phyloP scores from a whole-genome alignment of 257 asterid species.

The Misopates orontium region DNA sequence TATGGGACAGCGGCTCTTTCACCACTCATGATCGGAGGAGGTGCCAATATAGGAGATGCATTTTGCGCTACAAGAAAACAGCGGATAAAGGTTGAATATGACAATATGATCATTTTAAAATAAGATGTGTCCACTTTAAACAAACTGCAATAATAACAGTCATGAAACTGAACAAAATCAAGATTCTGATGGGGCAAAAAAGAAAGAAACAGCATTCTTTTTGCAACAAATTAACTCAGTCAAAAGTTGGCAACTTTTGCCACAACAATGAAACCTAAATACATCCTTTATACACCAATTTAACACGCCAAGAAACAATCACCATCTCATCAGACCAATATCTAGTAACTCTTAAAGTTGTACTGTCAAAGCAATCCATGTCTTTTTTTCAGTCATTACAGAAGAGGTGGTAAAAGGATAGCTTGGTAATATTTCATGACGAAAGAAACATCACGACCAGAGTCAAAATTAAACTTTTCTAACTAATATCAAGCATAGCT shows the following conservation, averaged over 20 bases:
- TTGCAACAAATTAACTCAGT: neutral
- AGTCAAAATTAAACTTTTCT: neutral
- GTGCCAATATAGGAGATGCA: conserved; percentile 44
- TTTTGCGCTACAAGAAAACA: conserved; percentile 47
- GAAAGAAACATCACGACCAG: neutral
- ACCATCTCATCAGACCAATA: conserved; percentile 15
- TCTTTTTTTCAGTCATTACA: conserved; percentile 13
- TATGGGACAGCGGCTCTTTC: conserved; percentile 44
- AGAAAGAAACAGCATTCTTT: neutral
- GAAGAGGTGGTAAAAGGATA: neutral
- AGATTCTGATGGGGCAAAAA: neutral
- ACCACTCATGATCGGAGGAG: conserved; percentile 46
- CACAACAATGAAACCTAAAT: neutral
- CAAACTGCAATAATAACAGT: neutral
- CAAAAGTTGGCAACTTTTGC: conserved; percentile 3
- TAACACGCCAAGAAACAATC: neutral
- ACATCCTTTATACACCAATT: no score
- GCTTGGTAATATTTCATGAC: neutral
- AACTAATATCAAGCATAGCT: conserved; percentile 14
- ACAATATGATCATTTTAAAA: conserved; percentile 9
- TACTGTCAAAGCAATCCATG: no score
- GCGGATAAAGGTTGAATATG: conserved; percentile 1
- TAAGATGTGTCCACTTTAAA: conserved; percentile 9
- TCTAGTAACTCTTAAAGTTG: no score
- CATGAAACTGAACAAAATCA: conserved; percentile 8